Base-by-base conservation (phyloP, 495 filamentous ascomycete genomes). In the Penicillium manginii region DNA sequence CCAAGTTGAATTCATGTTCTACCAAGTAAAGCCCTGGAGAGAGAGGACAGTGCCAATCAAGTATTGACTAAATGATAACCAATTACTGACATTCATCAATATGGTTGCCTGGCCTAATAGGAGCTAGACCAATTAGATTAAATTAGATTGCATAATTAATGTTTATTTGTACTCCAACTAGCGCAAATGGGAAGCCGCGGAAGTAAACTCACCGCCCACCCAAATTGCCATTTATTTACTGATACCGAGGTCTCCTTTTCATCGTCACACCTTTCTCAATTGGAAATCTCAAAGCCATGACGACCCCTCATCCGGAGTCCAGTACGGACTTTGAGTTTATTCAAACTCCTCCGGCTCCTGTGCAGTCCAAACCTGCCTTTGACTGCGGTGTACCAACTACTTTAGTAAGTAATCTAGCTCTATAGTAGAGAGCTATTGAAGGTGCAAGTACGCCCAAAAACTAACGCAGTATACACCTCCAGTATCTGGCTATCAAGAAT, bases 321-420 rank as follows among this genome's bases (percentile, higher is more conserved):
- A 81, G 77, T 15, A 84, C 86, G 72, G 83, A 87, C 68, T 86
- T 88, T 71, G 86, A 88, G 72, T 88, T 84, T 72, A 83, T 88
- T 53, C 74, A 84, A 61, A 89, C 86, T 57, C 86, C 86, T 57
- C 71, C 81, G 47, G 85, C 83, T 57, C 72, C 72, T 29, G 62
- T 73, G 63, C 67, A 78, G 67, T 50, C 65, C 52, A 72, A 75
- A 64, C 66, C 74, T 26, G 64, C 68, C 55, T 65, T 69, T 45
- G 67, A 69, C 35, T 69, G 67, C 52, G 67, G 67, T 59, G 67
- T 69, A 3, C 67, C 59, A 12, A 69, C 67, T 37, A 69, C 67
- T n/a, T 31, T 69, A 54, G 67, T 69, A 61, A 60, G 67, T 56
- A 47, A 48, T 29, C 40, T 50, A 18, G 40, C 37, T 32, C 43